These are phyloP conservation scores for Cladosporium velox DNA, from an alignment of 2,329 filamentous ascomycete species.

Conservation along the genomic window DNA sequence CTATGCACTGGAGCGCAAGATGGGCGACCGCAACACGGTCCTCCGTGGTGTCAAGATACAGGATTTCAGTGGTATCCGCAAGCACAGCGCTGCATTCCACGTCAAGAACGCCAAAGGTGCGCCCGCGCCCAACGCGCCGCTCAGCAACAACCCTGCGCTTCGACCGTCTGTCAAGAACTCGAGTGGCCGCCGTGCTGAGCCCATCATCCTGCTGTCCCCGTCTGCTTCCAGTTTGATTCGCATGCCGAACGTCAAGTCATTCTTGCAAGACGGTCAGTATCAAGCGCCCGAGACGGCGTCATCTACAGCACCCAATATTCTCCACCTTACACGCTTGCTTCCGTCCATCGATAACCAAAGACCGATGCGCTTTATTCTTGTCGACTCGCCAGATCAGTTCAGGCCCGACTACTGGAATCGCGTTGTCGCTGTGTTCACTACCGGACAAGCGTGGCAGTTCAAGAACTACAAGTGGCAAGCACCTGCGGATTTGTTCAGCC, in stretches of 20 bases:
- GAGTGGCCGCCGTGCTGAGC: conserved; percentile 60
- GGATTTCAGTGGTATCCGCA: conserved; percentile 94
- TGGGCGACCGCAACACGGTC: conserved; percentile 89
- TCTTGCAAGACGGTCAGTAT: conserved; percentile 84
- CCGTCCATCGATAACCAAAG: conserved; percentile 68
- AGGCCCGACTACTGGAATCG: conserved; percentile 97
- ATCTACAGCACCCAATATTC: conserved; percentile 67
- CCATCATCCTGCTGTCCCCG: conserved; percentile 95
- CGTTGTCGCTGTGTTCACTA: conserved; percentile 95
- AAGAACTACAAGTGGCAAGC: conserved; percentile 96
- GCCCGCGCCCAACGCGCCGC: conserved; percentile 52
- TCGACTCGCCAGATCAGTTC: conserved; percentile 91
- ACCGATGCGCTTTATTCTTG: conserved; percentile 89
- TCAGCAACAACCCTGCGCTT: conserved; percentile 41
- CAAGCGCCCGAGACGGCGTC: conserved; percentile 67
- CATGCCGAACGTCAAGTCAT: conserved; percentile 93
- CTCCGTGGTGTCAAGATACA: conserved; percentile 81
- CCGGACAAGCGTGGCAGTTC: conserved; percentile 97
- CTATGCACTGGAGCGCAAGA: conserved; percentile 85
- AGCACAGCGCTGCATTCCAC: conserved; percentile 53
- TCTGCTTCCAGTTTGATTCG: conserved; percentile 92
- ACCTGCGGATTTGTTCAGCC: conserved; percentile 83
- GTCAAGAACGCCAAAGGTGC: conserved; percentile 57
- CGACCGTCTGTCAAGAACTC: conserved; percentile 39
- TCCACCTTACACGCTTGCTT: conserved; percentile 79